These are phyloP conservation scores for Pyrus communis DNA, from an alignment of 306 rosid species.

Conservation along the genomic window DNA sequence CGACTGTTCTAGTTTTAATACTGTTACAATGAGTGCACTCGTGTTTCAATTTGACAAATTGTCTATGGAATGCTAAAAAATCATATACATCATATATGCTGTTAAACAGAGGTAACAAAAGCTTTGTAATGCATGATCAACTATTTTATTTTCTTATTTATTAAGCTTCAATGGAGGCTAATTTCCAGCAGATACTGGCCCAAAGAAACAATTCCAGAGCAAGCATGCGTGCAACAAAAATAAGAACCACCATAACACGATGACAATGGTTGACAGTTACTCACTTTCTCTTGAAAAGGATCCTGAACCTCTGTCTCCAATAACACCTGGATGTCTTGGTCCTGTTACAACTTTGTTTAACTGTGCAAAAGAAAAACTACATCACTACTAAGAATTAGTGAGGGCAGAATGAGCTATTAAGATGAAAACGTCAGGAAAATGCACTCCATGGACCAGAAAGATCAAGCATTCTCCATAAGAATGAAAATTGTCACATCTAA, in stretches of 20 bases:
- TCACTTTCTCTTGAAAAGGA: constrained; percentile 84
- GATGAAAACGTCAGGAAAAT: background rate
- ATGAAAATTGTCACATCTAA: background rate
- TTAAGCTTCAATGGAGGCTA: background rate
- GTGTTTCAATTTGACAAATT: background rate
- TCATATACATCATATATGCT: background rate
- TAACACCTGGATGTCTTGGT: constrained; percentile 83
- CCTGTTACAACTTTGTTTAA: constrained; percentile 92
- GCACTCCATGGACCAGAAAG: background rate
- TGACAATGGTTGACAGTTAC: constrained; percentile 11
- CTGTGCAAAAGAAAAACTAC: constrained; percentile 32
- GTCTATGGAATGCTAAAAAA: background rate
- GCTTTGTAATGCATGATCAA: background rate
- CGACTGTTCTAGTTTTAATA: background rate
- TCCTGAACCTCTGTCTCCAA: constrained; percentile 89
- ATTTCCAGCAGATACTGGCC: background rate
- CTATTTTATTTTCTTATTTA: background rate
- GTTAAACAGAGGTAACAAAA: background rate
- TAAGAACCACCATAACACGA: background rate
- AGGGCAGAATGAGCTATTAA: background rate
- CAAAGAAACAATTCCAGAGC: background rate
- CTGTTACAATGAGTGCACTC: background rate
- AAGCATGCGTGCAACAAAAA: background rate
- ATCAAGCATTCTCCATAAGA: background rate
- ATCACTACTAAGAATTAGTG: background rate